Evolutionary conservation across 148 eudicot genomes (phyloP).

Genomic region (Silene uniflora): DNA sequence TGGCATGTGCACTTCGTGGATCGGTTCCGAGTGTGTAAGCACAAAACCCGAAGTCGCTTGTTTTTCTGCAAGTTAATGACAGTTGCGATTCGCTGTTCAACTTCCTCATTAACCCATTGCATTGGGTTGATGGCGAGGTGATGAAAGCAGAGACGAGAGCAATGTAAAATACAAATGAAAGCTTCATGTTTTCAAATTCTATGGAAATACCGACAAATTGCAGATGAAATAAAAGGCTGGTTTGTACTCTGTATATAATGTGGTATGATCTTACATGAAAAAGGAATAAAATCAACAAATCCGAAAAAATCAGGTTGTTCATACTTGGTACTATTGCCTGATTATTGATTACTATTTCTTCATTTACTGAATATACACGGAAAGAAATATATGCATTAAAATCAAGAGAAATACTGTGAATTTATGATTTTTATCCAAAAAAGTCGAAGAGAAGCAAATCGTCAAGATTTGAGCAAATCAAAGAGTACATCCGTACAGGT

Average conservation of each 20-base stretch:
- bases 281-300: background rate
- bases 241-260: too few relatives aligned
- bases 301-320: too few relatives aligned
- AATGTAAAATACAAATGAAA: background rate
- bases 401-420: background rate
- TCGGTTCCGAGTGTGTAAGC: slow-evolving; percentile 21
- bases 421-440: background rate
- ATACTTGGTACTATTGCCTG: too few relatives aligned
- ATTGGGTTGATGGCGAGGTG: slow-evolving; percentile 5
- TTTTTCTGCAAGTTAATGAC: slow-evolving; percentile 15
- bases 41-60: slow-evolving; percentile 24
- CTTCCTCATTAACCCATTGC: slow-evolving; percentile 18
- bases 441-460: background rate
- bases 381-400: too few relatives aligned
- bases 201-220: background rate
- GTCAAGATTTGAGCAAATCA: background rate
- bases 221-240: background rate
- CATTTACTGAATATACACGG: too few relatives aligned
- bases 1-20: slow-evolving; percentile 16
- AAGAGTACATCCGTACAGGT: slow-evolving; percentile 1
- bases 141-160: slow-evolving; percentile 3
- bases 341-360: too few relatives aligned
- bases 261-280: background rate
- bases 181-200: background rate
- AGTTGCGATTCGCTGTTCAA: slow-evolving; percentile 17